Conservation (phyloP, 2,329 filamentous ascomycete species). For the Trichoderma koningii region DNA sequence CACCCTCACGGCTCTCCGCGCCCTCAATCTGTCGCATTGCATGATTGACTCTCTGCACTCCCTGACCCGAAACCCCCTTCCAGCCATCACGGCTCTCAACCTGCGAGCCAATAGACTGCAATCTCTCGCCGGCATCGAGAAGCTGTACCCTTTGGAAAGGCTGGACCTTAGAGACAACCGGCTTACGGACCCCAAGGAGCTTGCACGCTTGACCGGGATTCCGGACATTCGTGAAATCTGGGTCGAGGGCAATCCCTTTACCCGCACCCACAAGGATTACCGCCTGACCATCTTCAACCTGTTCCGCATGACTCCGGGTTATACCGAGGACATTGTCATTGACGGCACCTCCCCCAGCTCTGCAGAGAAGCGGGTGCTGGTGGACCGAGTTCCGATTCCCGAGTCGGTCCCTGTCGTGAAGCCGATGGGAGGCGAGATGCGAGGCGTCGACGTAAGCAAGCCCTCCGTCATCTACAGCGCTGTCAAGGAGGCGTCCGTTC, state of each 20-base stretch:
- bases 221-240: constrained; percentile 92
- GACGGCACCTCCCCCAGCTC: constrained; percentile 83
- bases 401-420: constrained; percentile 77
- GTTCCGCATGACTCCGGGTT: constrained; percentile 86
- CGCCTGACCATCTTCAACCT: constrained; percentile 93
- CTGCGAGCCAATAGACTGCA: constrained; percentile 83
- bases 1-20: constrained; percentile 81
- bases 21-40: constrained; percentile 91
- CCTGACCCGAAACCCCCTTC: constrained; percentile 79
- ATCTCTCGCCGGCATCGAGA: constrained; percentile 87
- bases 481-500: constrained; percentile 52
- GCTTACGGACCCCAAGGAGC: constrained; percentile 85
- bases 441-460: constrained; percentile 67
- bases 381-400: constrained; percentile 77
- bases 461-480: constrained; percentile 59
- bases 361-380: constrained; percentile 78
- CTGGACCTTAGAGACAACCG: constrained; percentile 90
- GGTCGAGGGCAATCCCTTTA: constrained; percentile 89
- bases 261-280: constrained; percentile 81
- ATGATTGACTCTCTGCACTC: constrained; percentile 97
- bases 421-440: constrained; percentile 63
- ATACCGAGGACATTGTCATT: constrained; percentile 86
- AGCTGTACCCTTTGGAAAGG: constrained; percentile 82
- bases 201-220: constrained; percentile 85
- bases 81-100: constrained; percentile 91